Evolutionary conservation across 1,284 basidiomycete species (phyloP), one percentile per base, ranked within the genome.

Genomic region (Ceratobasidium sp.): DNA sequence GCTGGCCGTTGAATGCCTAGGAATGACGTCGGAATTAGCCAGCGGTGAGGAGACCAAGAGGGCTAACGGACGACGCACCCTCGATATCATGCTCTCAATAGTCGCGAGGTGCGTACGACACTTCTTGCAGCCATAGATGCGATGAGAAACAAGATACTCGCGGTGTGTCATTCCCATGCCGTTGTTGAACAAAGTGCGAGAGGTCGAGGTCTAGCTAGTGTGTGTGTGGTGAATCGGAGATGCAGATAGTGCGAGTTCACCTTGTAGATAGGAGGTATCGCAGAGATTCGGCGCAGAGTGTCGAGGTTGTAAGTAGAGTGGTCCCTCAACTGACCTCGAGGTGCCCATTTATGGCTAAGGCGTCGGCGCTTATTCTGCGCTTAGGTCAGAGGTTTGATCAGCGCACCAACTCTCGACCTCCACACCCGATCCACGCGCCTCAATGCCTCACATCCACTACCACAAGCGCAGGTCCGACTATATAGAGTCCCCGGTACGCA

Each of bases 71-170:
- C 29, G n/a, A 85, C 92, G 81, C 82, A 96, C 96, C 84, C 93
- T 89, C 78, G 95, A 97, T 79, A 98, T 91, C 89, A 99, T 94
- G 71, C 91, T 92, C 84, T 98, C 95, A 75, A 94, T 92, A 11
- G 96, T 96, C 13, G 96, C 92, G 64, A 99, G 90, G 85, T 99
- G 97, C 29, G 97, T 98, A 82, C 90, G 92, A 89, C 97, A 99
- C 73, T 87, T 90, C 74, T 89, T 90, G 85, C 98, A 99, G 66
- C 95, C 94, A 82, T 96, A 98, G 82, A 99, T 93, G 80, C 94
- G 91, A 80, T 92, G 90, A 62, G 95, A 95, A 49, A 90, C 88
- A 77, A 99, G 91, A 85, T 96, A 98, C 79, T 92, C 90, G 82
- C 95, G 91, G 85, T 94, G 95, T 81, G 88, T 91, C 90, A 95